A percentile compares a stretch with the other conserved stretches of the same genome.
Conservation (phyloP, 2,329 filamentous ascomycete genomes). For the Penicillium sp. region DNA sequence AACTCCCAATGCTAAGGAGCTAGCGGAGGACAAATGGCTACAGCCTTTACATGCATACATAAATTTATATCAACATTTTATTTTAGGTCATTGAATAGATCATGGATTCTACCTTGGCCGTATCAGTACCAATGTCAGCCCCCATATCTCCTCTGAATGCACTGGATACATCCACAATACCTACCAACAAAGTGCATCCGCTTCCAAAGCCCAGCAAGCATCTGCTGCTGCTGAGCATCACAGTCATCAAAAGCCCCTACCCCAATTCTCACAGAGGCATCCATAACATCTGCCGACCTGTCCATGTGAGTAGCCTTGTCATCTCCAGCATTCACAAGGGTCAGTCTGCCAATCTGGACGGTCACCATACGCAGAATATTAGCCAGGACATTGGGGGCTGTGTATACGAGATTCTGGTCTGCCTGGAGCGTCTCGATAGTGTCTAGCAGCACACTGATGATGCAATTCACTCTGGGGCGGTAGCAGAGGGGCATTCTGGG, state of each 20-base stretch:
- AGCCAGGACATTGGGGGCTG: neutral
- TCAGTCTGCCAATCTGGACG: neutral
- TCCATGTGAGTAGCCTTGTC: neutral
- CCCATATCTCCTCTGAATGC: neutral
- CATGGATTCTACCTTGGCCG: neutral
- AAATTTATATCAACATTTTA: no score
- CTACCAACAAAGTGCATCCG: neutral
- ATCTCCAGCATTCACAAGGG: neutral
- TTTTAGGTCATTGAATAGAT: no score
- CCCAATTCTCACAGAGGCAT: neutral
- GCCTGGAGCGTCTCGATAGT: neutral
- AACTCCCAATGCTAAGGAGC: no score
- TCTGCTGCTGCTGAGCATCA: neutral
- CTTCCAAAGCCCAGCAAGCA: neutral
- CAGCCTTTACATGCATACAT: no score
- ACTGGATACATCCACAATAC: neutral
- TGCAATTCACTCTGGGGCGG: neutral
- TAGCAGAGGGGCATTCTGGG: neutral
- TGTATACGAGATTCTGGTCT: neutral
- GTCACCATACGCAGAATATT: neutral
- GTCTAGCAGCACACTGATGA: neutral
- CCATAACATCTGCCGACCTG: neutral
- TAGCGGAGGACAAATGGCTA: no score
- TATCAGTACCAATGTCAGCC: neutral
- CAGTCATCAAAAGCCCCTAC: neutral